Conservation (phyloP, 768 basidiomycete genomes). For the Amanita molliuscula region DNA sequence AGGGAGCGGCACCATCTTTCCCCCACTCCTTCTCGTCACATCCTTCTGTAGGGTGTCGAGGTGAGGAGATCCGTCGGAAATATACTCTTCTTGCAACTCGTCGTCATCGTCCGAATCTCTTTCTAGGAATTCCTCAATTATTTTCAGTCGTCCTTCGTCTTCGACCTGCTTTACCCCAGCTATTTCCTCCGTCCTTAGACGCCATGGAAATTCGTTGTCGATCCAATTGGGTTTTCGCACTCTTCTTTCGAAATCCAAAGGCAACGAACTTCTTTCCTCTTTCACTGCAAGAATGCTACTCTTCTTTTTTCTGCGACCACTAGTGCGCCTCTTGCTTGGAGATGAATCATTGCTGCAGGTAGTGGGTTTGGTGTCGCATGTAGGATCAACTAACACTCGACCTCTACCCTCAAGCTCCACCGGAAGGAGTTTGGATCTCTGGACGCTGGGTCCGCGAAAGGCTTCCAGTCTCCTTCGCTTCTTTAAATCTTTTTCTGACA, state of each 20-base stretch:
- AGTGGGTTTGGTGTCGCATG: constrained; percentile 26
- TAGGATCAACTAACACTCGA: constrained; percentile 54
- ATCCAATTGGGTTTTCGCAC: constrained; percentile 63
- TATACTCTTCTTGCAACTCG: constrained; percentile 9
- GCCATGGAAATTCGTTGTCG: constrained; percentile 74
- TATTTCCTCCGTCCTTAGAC: constrained; percentile 45
- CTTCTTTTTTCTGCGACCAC: constrained; percentile 42
- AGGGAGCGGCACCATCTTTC: constrained; percentile 50
- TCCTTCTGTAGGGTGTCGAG: constrained; percentile 6
- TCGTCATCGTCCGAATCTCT: constrained; percentile 56
- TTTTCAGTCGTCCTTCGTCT: constrained; percentile 48
- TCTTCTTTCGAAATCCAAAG: constrained; percentile 13
- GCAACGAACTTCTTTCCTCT: constrained; percentile 20
- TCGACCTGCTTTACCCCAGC: constrained; percentile 40
- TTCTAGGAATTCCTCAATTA: constrained; percentile 65
- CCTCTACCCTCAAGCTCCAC: constrained; percentile 62
- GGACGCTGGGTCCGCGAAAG: constrained; percentile 34
- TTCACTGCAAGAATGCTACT: constrained; percentile 22
- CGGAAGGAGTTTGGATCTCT: constrained; percentile 40
- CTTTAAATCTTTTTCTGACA: constrained; percentile 50
- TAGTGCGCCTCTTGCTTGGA: constrained; percentile 26
- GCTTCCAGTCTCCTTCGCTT: constrained; percentile 63
- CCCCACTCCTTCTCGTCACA: constrained; percentile 32
- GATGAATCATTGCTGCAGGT: constrained; percentile 20
- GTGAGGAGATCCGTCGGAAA: constrained; percentile 9